phyloP scores from a whole-genome alignment of 352 stramenopile genomes.

The Globisporangium polare region DNA sequence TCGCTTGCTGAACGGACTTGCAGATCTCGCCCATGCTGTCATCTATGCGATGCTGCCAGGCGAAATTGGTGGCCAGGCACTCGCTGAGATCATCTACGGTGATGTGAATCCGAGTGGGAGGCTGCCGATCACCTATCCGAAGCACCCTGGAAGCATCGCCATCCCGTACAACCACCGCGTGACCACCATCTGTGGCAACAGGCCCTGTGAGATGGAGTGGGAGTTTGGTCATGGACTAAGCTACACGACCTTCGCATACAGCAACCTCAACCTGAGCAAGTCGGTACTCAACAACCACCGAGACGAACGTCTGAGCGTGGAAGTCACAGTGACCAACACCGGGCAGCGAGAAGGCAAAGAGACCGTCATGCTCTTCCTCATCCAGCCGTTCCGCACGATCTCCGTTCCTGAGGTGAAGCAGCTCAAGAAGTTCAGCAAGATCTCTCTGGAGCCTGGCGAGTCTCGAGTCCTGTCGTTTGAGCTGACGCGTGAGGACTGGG shows the following conservation, averaged over 20 bases:
- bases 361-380: slow-evolving; percentile 75
- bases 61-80: slow-evolving; percentile 70
- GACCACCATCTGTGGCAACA: slow-evolving; percentile 42
- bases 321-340: slow-evolving; percentile 65
- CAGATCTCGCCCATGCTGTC: slow-evolving; percentile 58
- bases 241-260: slow-evolving; percentile 70
- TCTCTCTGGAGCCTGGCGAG: slow-evolving; percentile 44
- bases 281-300: slow-evolving; percentile 16
- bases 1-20: slow-evolving; percentile 59
- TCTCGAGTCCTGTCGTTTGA: slow-evolving; percentile 36
- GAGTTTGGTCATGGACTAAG: slow-evolving; percentile 61
- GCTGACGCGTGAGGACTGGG: slow-evolving; percentile 53
- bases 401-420: slow-evolving; percentile 78
- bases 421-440: slow-evolving; percentile 78
- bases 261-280: slow-evolving; percentile 35
- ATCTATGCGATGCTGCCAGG: slow-evolving; percentile 79
- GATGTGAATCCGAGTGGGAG: slow-evolving; percentile 76
- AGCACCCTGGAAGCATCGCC: slow-evolving; percentile 51
- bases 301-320: slow-evolving; percentile 25
- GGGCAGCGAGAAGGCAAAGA: slow-evolving; percentile 58
- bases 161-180: slow-evolving; percentile 79
- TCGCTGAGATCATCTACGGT: slow-evolving; percentile 81
- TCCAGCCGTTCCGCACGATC: slow-evolving; percentile 52
- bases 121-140: slow-evolving; percentile 81
- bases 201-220: slow-evolving; percentile 58